Evolutionary conservation across 352 stramenopile genomes (phyloP).

Genomic region (Halophytophthora polymorphica): DNA sequence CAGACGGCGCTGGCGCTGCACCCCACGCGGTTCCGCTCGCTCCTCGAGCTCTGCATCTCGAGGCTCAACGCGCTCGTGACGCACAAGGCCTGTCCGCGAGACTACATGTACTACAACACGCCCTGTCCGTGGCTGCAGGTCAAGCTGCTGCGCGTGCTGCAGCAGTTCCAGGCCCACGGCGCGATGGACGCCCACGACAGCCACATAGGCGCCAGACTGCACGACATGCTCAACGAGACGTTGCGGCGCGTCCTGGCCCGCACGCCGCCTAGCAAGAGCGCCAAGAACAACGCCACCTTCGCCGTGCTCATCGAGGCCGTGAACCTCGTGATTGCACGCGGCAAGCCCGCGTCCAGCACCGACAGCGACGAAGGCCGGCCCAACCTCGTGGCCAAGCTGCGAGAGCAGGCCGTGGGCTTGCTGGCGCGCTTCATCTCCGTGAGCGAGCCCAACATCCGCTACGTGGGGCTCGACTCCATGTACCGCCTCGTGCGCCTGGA

Average conservation of each 20-base stretch:
- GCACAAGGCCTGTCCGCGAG: constrained; percentile 90
- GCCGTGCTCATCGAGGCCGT: constrained; percentile 97
- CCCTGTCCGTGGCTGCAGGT: constrained; percentile 96
- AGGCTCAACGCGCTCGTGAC: constrained; percentile 92
- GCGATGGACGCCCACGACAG: constrained; percentile 47
- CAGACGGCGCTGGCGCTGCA: constrained; percentile 89
- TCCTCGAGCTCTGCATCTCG: constrained; percentile 93
- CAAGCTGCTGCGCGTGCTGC: constrained; percentile 90
- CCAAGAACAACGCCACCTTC: constrained; percentile 97
- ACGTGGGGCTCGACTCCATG: constrained; percentile 97
- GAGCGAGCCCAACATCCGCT: constrained; percentile 97
- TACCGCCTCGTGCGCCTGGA: constrained; percentile 91
- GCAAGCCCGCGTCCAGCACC: constrained; percentile 51
- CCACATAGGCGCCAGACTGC: constrained; percentile 24
- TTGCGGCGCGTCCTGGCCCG: constrained; percentile 92
- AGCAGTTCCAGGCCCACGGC: constrained; percentile 80
- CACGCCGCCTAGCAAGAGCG: constrained; percentile 70
- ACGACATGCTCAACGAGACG: constrained; percentile 85
- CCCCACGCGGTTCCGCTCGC: constrained; percentile 83
- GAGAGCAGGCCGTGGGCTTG: constrained; percentile 90
- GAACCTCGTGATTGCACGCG: constrained; percentile 95
- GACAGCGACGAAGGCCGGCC: constrained; percentile 9
- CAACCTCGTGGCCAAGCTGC: constrained; percentile 76
- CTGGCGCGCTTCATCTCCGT: constrained; percentile 97
- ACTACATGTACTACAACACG: constrained; percentile 98